Evolutionary conservation across 1,139 yeast genomes (phyloP), one percentile per base, ranked within the genome.

Genomic region (Zygoascus meyerae): DNA sequence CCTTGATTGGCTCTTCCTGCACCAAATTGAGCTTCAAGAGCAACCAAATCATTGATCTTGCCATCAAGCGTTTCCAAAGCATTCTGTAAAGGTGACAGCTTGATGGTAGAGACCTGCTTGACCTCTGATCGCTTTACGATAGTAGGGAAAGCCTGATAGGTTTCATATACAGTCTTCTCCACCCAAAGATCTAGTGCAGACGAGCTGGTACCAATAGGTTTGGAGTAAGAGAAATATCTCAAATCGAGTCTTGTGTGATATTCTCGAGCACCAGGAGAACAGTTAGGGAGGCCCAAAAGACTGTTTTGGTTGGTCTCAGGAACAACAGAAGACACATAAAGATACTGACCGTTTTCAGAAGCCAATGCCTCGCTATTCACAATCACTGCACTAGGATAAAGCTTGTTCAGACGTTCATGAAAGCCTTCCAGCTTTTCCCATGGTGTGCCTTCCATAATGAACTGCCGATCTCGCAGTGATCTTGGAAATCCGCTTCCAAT

Each of bases 351-450:
- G 40, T 81, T 75, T 37, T 81, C 81, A 26, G 68, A 71, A 2
- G 83, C 84, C 54, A 82, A 84, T n/a, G 71, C 71, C 60, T 83
- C 90, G 52, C 77, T 79, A 42, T 79, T 70, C 29, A 86, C 72
- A 51, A 86, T 79, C 49, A 83, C 76, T 1, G 95, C 87, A 45
- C 95, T 95, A 21, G 94, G 95, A 63, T 86, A 86, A 42, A 85
- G 68, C 60, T 81, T 77, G 58, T 82, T 74, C 53, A 87, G 69
- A 56, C 95, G 73, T 58, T 83, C 87, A 57, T 85, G 90, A 62
- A 87, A 83, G 1, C 94, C 81, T 5, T 89, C 82, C 48, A 87
- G 81, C 63, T 86, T 94, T 62, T 87, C 96, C 67, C 86, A 87
- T 26, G 95, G 90, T 46, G 81, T 72, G 11, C 95, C 95, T 67